phyloP scores from a whole-genome alignment of 495 filamentous ascomycete genomes.

The Podospora anserina region DNA sequence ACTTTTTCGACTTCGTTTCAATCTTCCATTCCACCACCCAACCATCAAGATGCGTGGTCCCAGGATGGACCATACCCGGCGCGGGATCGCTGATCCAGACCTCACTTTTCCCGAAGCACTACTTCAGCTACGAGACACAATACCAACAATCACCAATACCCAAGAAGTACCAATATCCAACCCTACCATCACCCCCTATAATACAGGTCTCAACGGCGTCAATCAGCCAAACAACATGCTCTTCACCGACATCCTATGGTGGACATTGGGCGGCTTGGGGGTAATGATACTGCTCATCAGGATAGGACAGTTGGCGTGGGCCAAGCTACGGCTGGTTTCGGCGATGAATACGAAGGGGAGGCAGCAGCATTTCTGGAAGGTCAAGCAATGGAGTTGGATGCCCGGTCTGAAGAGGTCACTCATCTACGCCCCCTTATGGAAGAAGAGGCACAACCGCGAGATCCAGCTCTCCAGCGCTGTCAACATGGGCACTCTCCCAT shows the following conservation, averaged over 20 bases:
- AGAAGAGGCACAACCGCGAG: constrained; percentile 81
- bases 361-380: constrained; percentile 49
- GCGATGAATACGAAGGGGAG: constrained; percentile 46
- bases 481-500: constrained; percentile 83
- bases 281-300: constrained; percentile 45
- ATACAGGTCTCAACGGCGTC: constrained; percentile 50
- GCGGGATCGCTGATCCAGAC: constrained; percentile 22
- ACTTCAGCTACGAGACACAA: constrained; percentile 16
- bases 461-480: constrained; percentile 71
- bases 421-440: constrained; percentile 79
- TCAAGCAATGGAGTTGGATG: constrained; percentile 48
- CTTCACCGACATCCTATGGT: constrained; percentile 49
- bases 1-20: neutral
- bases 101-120: constrained; percentile 13
- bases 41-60: constrained; percentile 1
- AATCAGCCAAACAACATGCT: constrained; percentile 48
- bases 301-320: constrained; percentile 42
- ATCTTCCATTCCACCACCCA: neutral
- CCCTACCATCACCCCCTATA: constrained; percentile 46
- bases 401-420: constrained; percentile 69
- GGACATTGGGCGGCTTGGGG: constrained; percentile 46
- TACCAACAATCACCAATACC: constrained; percentile 13
- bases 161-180: constrained; percentile 18
- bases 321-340: constrained; percentile 46
- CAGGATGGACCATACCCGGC: constrained; percentile 27